Conservation (phyloP, 495 filamentous ascomycete genomes). For the Corynascus novoguineensis region DNA sequence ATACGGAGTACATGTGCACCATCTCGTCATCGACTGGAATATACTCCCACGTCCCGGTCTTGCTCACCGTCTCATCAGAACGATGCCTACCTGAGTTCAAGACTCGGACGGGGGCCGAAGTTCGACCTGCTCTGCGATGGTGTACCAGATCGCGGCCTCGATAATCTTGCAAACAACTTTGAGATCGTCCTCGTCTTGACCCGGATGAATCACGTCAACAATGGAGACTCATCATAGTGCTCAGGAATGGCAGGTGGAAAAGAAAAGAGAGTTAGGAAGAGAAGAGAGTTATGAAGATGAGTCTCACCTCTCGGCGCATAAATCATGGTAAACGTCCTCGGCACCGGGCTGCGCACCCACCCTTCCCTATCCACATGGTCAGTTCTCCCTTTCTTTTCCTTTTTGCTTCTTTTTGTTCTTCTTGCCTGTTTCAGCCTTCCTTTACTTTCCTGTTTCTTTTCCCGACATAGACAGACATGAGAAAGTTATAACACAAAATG, state of each 20-base stretch:
- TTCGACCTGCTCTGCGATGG: constrained; percentile 39
- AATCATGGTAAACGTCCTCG: constrained; percentile 68
- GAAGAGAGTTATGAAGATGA: background rate
- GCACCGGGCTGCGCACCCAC: constrained; percentile 51
- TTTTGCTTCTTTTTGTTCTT: too few relatives aligned
- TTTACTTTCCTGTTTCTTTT: too few relatives aligned
- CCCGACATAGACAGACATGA: too few relatives aligned
- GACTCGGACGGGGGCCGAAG: constrained; percentile 16
- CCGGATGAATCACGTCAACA: background rate
- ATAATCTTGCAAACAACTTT: constrained; percentile 65
- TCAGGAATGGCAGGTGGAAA: background rate
- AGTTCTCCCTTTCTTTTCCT: background rate
- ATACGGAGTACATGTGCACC: too few relatives aligned
- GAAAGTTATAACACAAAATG: too few relatives aligned
- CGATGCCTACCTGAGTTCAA: background rate
- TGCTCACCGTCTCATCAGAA: background rate
- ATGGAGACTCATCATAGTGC: background rate
- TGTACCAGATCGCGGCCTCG: constrained; percentile 61
- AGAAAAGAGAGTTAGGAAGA: background rate
- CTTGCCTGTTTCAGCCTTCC: too few relatives aligned
- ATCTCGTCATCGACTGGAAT: too few relatives aligned
- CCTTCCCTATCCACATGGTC: constrained; percentile 19
- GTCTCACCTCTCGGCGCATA: constrained; percentile 64
- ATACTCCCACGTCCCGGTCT: too few relatives aligned
- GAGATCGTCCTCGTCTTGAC: constrained; percentile 55